phyloP scores from a whole-genome alignment of 2,329 filamentous ascomycete genomes.

The Diaporthe longicolla region DNA sequence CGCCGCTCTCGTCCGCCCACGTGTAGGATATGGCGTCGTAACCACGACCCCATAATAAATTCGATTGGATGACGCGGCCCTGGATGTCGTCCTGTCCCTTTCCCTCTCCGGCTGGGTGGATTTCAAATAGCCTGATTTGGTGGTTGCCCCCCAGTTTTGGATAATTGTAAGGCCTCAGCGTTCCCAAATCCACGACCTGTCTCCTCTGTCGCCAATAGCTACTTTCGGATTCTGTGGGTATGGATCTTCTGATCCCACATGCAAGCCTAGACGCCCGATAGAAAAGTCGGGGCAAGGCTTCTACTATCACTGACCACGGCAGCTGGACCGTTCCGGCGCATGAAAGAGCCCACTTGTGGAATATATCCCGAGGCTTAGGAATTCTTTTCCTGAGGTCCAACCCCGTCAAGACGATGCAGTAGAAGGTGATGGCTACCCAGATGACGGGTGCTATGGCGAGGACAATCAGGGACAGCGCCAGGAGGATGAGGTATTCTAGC shows the following conservation, averaged over 20 bases:
- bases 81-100: not conserved
- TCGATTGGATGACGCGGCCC: not conserved
- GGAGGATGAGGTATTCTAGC: not conserved
- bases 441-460: not conserved
- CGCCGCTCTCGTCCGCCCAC: slow-evolving; percentile 5
- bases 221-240: too few relatives aligned
- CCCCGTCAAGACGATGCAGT: not conserved
- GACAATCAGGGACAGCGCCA: not conserved
- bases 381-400: not conserved
- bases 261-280: not conserved
- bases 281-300: not conserved
- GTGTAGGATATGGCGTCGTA: slow-evolving; percentile 11
- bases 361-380: not conserved
- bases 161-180: not conserved
- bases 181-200: not conserved
- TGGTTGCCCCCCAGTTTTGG: not conserved
- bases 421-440: slow-evolving; percentile 2
- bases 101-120: not conserved
- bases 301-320: not conserved
- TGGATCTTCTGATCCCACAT: too few relatives aligned
- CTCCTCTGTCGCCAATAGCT: too few relatives aligned
- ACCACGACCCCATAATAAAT: not conserved
- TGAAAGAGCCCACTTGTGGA: not conserved
- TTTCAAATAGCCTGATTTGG: slow-evolving; percentile 3
- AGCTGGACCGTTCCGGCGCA: not conserved